Base-by-base conservation (phyloP, 768 basidiomycete genomes). In the Amanita fuliginea region DNA sequence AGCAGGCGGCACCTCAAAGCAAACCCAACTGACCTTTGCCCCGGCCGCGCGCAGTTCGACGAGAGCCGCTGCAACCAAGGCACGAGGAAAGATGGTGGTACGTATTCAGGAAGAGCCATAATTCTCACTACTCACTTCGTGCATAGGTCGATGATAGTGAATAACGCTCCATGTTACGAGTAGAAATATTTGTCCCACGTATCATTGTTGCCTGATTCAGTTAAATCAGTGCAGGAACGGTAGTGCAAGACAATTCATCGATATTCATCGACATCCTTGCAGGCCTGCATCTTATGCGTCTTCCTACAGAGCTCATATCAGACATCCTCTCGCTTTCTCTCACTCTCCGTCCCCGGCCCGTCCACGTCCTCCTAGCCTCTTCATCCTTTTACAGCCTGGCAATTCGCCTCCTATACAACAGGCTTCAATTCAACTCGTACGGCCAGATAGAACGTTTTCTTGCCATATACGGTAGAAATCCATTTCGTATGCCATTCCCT, bases 21-120 rank as follows among this genome's bases (percentile, higher is more conserved):
- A 85, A 60, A 52, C 72, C 1, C 82, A 78, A 37, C 62, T 88
- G 47, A 75, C 65, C 32, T 88, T 88, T 53, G 75, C 80, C 0
- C 80, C 85, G 8, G 70, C 67, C 18, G 75, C 75, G 6, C 67
- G 81, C 30, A 74, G 80, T 13, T 77, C 69, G 1, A 65, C 80
- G 1, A 65, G 86, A 46, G 74, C 83, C 0, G 86, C 87, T 11
- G 86, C 87, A 6, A 71, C 78, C 14, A 80, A 70, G 56, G 83
- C 87, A 8, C 77, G 71, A 57, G 74, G 75, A 37, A 86, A 67
- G 64, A 76, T 84, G 64, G 74, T 77, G 55, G 75, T 74, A 55
- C 48, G 69, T 18, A 21, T 62, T 11, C 42, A 30, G 14, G 16
- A 47, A 50, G 41, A 19, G 11, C 32, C 14, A 49, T 11, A 19